Evolutionary conservation across 2,329 filamentous ascomycete genomes (phyloP), one percentile per base, ranked within the genome.

Genomic region (Pseudophaeomoniella oleicola): DNA sequence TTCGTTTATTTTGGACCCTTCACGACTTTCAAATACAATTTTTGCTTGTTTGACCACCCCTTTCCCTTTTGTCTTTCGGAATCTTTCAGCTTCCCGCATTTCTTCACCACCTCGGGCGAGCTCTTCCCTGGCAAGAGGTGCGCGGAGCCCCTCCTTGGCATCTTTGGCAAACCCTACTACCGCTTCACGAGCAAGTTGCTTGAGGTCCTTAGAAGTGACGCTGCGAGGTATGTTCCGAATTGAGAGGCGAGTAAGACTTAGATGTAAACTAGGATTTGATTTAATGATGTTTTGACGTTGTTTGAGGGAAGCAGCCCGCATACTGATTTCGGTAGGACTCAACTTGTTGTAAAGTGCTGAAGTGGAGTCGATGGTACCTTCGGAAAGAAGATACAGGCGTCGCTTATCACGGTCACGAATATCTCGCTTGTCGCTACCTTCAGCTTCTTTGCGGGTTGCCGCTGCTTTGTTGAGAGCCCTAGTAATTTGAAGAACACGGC

Each of bases 161-260:
- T 98, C 90, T 42, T 70, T 81, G 30, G 90, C 87, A 51, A 98
- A 98, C 1, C 85, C 87, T 34, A 96, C 90, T 10, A 94, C 75
- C n/a, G 84, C 90, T 56, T 90, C 75, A 45, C 90, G 76, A 9
- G 90, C 90, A 32, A 98, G 71, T 30, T 83, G 79, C 57, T 98
- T 98, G 35, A 98, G 69, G 37, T 84, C 82, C 58, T 93, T 96
- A 16, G 83, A 82, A 16, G 72, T 78, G 44, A 94, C 68, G 52
- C 79, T 77, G 43, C 82, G 77, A 2, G 90, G 90, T 4, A 98
- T 71, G 54, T 98, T 98, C 47, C 90, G 83, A 38, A 98, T 66
- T 1, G 88, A 88, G 19, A 98, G 73, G 50, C 90, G 81, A 5
- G 86, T 94, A 36, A 98, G 67, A 56, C 81, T 90, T 37, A 98